Base-by-base conservation (phyloP, 129 eudicot species). In the Deinandra increscens region DNA sequence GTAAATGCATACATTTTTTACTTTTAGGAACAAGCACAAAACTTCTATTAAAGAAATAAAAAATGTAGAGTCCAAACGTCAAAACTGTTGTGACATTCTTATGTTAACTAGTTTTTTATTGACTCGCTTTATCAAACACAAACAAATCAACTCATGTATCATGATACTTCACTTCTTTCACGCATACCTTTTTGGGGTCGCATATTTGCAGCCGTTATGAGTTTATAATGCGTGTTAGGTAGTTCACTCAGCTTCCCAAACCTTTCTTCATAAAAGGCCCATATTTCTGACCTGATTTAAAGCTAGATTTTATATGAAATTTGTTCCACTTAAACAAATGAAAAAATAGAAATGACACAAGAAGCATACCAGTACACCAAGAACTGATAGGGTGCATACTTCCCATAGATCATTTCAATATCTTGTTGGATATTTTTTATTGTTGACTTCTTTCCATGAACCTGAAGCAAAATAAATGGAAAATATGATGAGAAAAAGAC, bases 361-460 rank as follows among this genome's bases (percentile, higher is more conserved):
- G 53, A 66, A 72, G 48, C 84, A 17, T 79, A 91, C 97, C 97
- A 91, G 77, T 83, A 91, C 69, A 85, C 97, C 78, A 91, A 78
- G 81, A 83, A 91, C 84, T 91, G 97, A 72, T 83, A 91, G 1
- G 96, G 97, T 31, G 87, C 87, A 77, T 81, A 91, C 76, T 80
- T 83, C 66, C 90, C 86, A 66, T 91, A 91, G 26, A 91, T 85
- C 33, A 46, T 55, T 67, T 88, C 93, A 22, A 85, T 72, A 12
- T 85, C 93, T 63, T 48, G 36, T 64, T 80, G 85, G 42, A 91
- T 75, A 56, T 77, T 78, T 68, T 62, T 60, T 63, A 76, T 67
- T 0, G 80, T 83, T 6, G 97, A 79, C 60, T 18, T 74, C 75
- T 64, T 88, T 49, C 81, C 79, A 79, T 91, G 97, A 34, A 91